Conservation (phyloP, 106 monocot species). For the Platanthera guangdongensis region DNA sequence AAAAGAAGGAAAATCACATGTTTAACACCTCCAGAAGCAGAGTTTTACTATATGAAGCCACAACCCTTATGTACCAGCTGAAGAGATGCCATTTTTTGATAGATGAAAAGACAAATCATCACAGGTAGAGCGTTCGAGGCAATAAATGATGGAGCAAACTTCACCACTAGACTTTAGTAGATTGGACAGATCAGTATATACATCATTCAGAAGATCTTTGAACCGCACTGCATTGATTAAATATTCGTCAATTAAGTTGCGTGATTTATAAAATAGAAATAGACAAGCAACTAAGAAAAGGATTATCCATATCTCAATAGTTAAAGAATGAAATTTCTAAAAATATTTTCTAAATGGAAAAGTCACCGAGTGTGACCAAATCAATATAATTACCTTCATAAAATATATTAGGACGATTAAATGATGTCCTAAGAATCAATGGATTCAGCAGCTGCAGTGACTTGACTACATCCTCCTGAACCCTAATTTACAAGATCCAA, state of each 20-base stretch:
- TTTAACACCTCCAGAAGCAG: background rate
- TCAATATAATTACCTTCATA: constrained; percentile 71
- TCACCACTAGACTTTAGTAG: constrained; percentile 58
- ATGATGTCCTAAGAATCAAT: constrained; percentile 70
- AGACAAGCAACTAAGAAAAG: background rate
- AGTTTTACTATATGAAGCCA: background rate
- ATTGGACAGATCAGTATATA: constrained; percentile 56
- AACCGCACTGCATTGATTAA: constrained; percentile 64
- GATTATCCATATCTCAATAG: too few relatives aligned
- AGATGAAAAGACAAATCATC: constrained; percentile 59
- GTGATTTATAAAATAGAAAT: background rate
- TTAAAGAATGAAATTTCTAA: background rate
- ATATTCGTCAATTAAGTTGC: background rate
- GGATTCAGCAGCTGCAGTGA: constrained; percentile 63
- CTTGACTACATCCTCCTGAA: constrained; percentile 82
- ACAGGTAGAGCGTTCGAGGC: constrained; percentile 83
- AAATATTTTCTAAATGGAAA: background rate
- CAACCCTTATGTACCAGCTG: constrained; percentile 48
- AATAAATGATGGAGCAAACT: constrained; percentile 82
- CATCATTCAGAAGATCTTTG: constrained; percentile 74
- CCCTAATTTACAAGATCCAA: constrained; percentile 45
- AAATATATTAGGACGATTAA: constrained; percentile 97
- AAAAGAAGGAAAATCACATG: constrained; percentile 7
- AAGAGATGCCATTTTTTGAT: constrained; percentile 56
- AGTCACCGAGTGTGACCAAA: background rate